Percentiles rank a stretch among this genome's conserved stretches.
phyloP scores from a whole-genome alignment of 1,139 yeast genomes.

The Pichia sp. region DNA sequence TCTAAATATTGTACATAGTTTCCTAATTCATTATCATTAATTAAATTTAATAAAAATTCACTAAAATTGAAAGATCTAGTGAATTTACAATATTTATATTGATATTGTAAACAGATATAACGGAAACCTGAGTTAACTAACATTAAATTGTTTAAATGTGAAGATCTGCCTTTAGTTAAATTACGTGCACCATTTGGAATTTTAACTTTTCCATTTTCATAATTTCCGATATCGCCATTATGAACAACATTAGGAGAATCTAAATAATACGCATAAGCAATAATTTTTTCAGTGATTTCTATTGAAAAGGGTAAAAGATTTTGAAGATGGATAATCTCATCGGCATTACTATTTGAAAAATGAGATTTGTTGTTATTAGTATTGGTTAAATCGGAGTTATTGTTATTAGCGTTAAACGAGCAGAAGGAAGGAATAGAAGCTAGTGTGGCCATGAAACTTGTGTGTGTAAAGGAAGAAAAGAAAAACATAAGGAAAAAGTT shows the following conservation, averaged over 20 bases:
- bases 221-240: neutral
- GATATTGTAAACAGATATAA: constrained; percentile 31
- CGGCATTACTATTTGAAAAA: constrained; percentile 14
- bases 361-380: neutral
- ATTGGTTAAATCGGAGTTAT: too few relatives aligned
- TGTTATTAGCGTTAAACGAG: neutral
- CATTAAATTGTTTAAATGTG: constrained; percentile 13
- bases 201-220: constrained; percentile 8
- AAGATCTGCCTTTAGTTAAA: constrained; percentile 19
- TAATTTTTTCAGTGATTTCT: constrained; percentile 29
- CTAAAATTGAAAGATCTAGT: constrained; percentile 81
- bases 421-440: too few relatives aligned
- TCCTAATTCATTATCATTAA: constrained; percentile 43
- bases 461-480: too few relatives aligned
- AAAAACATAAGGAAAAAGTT: too few relatives aligned
- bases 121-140: constrained; percentile 18
- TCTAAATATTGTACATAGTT: constrained; percentile 71
- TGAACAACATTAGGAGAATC: constrained; percentile 19
- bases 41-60: constrained; percentile 55
- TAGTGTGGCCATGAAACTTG: too few relatives aligned
- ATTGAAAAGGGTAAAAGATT: constrained; percentile 16
- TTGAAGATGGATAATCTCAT: neutral
- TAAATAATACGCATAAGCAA: constrained; percentile 26
- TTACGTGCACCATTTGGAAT: constrained; percentile 26
- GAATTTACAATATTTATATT: constrained; percentile 65